A percentile compares a stretch with the other conserved stretches of the same genome.
phyloP scores from a whole-genome alignment of 345 rosid genomes.

The Chamaenerion angustifolium region DNA sequence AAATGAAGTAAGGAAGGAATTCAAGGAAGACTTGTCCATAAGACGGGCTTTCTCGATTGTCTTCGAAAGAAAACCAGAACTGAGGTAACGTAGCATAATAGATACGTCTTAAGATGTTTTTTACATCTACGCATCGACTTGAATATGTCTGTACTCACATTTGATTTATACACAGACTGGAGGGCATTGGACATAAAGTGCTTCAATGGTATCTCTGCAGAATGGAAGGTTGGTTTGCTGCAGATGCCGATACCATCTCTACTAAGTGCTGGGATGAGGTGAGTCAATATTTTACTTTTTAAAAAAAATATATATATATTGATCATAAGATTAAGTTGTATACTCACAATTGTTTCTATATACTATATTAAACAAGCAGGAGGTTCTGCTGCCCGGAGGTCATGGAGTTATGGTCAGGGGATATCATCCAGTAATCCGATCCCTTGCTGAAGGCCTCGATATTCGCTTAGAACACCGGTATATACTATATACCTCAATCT shows the following conservation, averaged over 20 bases:
- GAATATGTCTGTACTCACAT: too few relatives aligned
- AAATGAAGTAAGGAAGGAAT: slow-evolving; percentile 46
- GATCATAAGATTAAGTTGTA: not conserved
- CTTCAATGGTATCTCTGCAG: slow-evolving; percentile 97
- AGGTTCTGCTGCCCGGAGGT: slow-evolving; percentile 86
- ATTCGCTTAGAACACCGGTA: slow-evolving; percentile 78
- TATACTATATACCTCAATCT: not conserved
- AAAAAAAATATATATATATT: too few relatives aligned
- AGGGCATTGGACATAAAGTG: slow-evolving; percentile 65
- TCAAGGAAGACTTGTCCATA: slow-evolving; percentile 64
- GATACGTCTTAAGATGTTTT: too few relatives aligned
- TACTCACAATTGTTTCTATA: too few relatives aligned
- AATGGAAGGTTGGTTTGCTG: slow-evolving; percentile 99
- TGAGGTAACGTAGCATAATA: slow-evolving; percentile 33
- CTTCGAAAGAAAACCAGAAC: slow-evolving; percentile 59
- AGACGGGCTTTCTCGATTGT: slow-evolving; percentile 53
- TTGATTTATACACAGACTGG: slow-evolving; percentile 29
- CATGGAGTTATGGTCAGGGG: slow-evolving; percentile 99
- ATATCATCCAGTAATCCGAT: slow-evolving; percentile 83
- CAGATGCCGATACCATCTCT: slow-evolving; percentile 92
- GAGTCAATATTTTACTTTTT: not conserved
- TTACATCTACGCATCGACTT: too few relatives aligned
- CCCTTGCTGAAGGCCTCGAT: slow-evolving; percentile 90
- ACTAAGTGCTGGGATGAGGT: slow-evolving; percentile 86
- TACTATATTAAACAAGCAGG: slow-evolving; percentile 34